Conservation (phyloP, 108 stramenopile genomes). For the Mediolabrus comicus region DNA sequence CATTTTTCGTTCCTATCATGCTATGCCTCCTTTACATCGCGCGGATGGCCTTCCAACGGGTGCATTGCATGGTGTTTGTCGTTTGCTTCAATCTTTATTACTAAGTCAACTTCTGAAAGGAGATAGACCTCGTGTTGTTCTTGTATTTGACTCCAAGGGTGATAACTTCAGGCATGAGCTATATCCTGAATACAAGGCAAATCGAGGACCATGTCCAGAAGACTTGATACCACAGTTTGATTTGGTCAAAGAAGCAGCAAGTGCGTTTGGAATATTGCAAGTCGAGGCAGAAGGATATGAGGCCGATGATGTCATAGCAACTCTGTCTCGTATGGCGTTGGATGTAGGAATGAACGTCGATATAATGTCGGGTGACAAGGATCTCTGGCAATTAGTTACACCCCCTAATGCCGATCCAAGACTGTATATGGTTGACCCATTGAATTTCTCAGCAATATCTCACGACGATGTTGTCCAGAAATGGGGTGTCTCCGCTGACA, state of each 20-base stretch:
- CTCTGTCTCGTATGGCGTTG: conserved; percentile 58
- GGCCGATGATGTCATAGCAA: conserved; percentile 93
- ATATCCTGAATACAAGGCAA: conserved; percentile 83
- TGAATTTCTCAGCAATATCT: conserved; percentile 59
- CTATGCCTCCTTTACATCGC: conserved; percentile 84
- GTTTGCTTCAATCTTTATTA: conserved; percentile 80
- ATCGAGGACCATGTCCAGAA: conserved; percentile 73
- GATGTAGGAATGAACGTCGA: conserved; percentile 67
- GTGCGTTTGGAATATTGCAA: conserved; percentile 79
- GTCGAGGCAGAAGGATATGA: conserved; percentile 80
- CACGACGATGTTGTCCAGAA: conserved; percentile 72
- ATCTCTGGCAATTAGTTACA: conserved; percentile 89
- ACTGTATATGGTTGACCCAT: conserved; percentile 85
- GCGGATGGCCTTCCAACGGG: conserved; percentile 81
- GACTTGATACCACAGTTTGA: conserved; percentile 87
- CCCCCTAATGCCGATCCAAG: conserved; percentile 28
- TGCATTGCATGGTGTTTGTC: conserved; percentile 86
- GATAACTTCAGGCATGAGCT: conserved; percentile 72
- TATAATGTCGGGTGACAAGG: conserved; percentile 86
- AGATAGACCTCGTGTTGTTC: conserved; percentile 75
- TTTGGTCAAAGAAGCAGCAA: conserved; percentile 65
- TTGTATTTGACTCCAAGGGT: conserved; percentile 73
- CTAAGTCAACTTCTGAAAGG: conserved; percentile 55
- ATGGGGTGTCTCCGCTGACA: conserved; percentile 70
- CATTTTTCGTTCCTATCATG: conserved; percentile 86